Base-by-base conservation (phyloP, 2,329 filamentous ascomycete species). In the Trichophyton simii region DNA sequence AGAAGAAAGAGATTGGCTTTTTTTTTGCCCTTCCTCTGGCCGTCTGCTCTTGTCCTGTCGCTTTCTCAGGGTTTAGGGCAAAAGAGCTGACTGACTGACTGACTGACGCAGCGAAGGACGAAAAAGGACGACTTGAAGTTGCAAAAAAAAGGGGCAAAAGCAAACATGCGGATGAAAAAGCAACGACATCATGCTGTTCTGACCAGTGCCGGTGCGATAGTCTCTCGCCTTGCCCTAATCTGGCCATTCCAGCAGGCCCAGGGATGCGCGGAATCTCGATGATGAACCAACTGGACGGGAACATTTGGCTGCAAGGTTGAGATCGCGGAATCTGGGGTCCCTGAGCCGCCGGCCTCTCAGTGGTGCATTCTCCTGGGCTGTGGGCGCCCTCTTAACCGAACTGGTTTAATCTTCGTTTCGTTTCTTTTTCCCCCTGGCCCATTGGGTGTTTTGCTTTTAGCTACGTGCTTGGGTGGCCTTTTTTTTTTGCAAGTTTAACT, bases 241-340 rank as follows among this genome's bases (percentile, higher is more conserved):
- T 62, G 57, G 48, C 25, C 48, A 48, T 28, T 48, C n/a, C 34
- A 60, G 28, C 25, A 36, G 22, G 34, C 41, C n/a, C 46, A 57
- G 41, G 50, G 36, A 50, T 52, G 28, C 50, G 50, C 50, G 50
- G 50, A 54, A 54, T 54, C 50, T 54, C 50, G 50, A 54, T 54
- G 50, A 34, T 58, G n/a, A 50, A 55, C 58, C 61, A 57, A 57
- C 58, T 57, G 38, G 61, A 44, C 52, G 60, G 60, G 61, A 44
- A 60, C 55, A 38, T 58, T 44, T 44, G 41, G 34, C 57, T 60
- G 55, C 62, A 63, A 61, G 62, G 59, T 63, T 61, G 41, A 42
- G 59, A 59, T 58, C 28, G 57, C 62, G 62, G 62, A 42, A 57
- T 59, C 62, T 60, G 60, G 60, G 60, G 62, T 60, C 36, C 18